Conservation (phyloP, 805 yeast genomes). For the Candida chauliodis region DNA sequence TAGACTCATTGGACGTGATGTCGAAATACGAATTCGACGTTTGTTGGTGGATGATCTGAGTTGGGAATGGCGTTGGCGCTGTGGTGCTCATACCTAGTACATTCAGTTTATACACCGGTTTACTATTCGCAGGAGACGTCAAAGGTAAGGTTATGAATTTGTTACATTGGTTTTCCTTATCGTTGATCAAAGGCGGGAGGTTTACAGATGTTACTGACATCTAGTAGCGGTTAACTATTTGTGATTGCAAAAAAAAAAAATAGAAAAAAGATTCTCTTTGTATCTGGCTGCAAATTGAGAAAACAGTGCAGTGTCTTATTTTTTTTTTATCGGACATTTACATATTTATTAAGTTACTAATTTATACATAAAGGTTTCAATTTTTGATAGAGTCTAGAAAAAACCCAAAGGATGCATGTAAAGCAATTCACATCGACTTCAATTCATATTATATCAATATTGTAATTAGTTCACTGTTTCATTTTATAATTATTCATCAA, state of each 20-base stretch:
- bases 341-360: slow-evolving; percentile 2
- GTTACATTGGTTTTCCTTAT: neutral
- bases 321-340: slow-evolving; percentile 5
- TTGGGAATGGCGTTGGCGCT: neutral
- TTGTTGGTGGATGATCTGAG: neutral
- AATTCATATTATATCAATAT: no score
- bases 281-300: neutral
- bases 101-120: neutral
- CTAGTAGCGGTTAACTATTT: neutral
- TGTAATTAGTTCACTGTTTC: no score
- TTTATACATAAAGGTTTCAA: slow-evolving; percentile 1
- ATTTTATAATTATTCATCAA: neutral
- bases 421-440: neutral
- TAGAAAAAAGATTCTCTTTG: neutral
- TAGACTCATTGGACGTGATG: neutral
- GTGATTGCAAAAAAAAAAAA: slow-evolving; percentile 5
- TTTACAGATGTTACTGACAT: neutral
- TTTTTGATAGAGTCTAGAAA: slow-evolving; percentile 7
- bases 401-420: slow-evolving; percentile 2
- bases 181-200: neutral
- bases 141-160: slow-evolving; percentile 6
- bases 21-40: neutral
- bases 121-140: slow-evolving; percentile 5
- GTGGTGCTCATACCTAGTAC: neutral
- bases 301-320: neutral